Percentiles rank a stretch among this genome's conserved stretches.
These are phyloP conservation scores for Byssochlamys sp. DNA, from an alignment of 2,329 filamentous ascomycete species.

Conservation along the genomic window DNA sequence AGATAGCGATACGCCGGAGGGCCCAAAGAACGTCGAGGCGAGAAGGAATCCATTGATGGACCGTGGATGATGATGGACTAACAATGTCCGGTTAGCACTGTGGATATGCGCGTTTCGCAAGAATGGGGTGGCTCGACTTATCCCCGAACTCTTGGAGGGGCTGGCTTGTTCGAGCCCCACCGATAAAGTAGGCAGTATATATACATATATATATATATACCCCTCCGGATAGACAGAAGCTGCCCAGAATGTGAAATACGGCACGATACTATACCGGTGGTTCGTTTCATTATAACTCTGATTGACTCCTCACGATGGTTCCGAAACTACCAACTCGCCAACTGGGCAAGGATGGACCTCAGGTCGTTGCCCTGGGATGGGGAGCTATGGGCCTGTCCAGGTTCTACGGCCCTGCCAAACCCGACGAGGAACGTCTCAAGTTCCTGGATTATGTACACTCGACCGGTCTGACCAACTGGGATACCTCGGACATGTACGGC, in stretches of 20 bases:
- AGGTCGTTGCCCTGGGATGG: slow-evolving; percentile 18
- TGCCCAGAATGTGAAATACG: too few relatives aligned
- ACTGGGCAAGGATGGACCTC: slow-evolving; percentile 22
- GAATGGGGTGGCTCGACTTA: too few relatives aligned
- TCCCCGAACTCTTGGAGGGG: too few relatives aligned
- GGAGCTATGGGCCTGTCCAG: slow-evolving; percentile 18
- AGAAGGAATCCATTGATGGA: too few relatives aligned
- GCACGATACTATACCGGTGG: too few relatives aligned
- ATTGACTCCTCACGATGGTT: not conserved
- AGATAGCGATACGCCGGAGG: not conserved
- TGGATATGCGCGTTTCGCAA: not conserved
- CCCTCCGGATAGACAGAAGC: too few relatives aligned
- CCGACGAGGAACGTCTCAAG: slow-evolving; percentile 41
- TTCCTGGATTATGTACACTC: slow-evolving; percentile 22
- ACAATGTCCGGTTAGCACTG: not conserved
- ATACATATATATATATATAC: too few relatives aligned
- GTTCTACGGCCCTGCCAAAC: slow-evolving; percentile 39
- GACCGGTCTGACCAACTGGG: slow-evolving; percentile 16
- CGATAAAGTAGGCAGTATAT: too few relatives aligned
- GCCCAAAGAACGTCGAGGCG: not conserved
- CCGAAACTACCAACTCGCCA: not conserved
- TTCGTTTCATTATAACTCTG: not conserved
- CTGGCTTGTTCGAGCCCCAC: too few relatives aligned
- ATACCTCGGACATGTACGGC: slow-evolving; percentile 16
- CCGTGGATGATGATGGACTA: too few relatives aligned